These are phyloP conservation scores for Diplodia seriata DNA, from an alignment of 2,329 filamentous ascomycete species.

Conservation along the genomic window DNA sequence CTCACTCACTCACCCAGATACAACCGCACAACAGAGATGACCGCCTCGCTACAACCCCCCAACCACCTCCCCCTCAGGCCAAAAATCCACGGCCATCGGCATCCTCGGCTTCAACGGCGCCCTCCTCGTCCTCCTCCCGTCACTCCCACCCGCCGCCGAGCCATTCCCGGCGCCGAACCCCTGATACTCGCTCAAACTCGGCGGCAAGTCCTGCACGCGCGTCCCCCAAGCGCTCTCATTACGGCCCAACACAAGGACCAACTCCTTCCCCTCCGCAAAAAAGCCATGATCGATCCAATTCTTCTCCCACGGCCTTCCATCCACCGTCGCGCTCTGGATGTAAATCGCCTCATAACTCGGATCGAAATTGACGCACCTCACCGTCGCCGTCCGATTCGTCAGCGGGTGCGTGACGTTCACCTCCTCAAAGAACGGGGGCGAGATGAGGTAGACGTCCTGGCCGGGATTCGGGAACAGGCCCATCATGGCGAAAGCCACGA, in stretches of 20 bases:
- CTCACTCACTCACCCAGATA: not conserved
- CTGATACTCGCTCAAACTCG: conserved; percentile 41
- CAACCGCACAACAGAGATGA: not conserved
- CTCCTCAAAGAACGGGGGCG: conserved; percentile 48
- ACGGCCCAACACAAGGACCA: conserved; percentile 50
- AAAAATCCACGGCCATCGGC: conserved; percentile 6
- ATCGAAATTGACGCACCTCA: conserved; percentile 51
- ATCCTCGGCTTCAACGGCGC: not conserved
- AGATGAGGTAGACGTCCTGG: conserved; percentile 51
- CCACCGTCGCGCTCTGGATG: conserved; percentile 51
- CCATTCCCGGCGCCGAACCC: conserved; percentile 35
- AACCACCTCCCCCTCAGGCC: not conserved
- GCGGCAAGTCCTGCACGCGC: conserved; percentile 50
- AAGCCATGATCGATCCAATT: conserved; percentile 54
- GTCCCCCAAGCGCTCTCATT: conserved; percentile 54
- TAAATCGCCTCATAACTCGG: conserved; percentile 49
- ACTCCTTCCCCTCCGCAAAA: conserved; percentile 51
- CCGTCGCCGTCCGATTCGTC: conserved; percentile 48
- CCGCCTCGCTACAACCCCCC: not conserved
- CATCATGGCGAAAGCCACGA: conserved; percentile 53
- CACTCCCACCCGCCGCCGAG: conserved; percentile 33
- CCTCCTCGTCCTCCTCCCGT: not conserved
- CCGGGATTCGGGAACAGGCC: conserved; percentile 49
- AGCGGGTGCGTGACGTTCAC: conserved; percentile 47
- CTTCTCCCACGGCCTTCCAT: conserved; percentile 50